Conservation (phyloP, 139 green algal species). For the Klebsormidium nitens region DNA sequence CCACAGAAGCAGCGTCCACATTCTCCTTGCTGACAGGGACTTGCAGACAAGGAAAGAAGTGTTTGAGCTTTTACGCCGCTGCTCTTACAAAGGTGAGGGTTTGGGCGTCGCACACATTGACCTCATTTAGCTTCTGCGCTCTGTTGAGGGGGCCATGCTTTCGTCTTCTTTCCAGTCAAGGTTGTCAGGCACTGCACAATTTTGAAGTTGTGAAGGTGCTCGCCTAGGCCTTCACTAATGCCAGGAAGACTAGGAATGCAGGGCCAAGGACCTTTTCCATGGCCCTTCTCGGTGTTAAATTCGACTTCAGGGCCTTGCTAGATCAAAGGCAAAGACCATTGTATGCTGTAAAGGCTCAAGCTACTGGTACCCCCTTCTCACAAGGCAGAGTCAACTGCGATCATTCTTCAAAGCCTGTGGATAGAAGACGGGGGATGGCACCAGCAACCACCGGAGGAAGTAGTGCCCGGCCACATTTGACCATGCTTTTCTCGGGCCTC, state of each 20-base stretch:
- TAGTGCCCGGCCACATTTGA: neutral
- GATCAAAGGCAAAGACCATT: neutral
- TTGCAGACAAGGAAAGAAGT: slow-evolving; percentile 10
- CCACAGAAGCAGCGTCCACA: slow-evolving; percentile 22
- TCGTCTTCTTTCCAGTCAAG: neutral
- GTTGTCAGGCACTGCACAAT: neutral
- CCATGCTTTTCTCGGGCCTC: neutral
- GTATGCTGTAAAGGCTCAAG: neutral
- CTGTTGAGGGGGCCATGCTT: neutral
- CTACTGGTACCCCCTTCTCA: neutral
- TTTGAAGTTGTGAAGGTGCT: neutral
- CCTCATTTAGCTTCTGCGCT: too few species aligned
- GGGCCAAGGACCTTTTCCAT: too few species aligned
- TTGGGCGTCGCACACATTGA: neutral
- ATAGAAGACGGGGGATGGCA: too few species aligned
- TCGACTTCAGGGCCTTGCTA: too few species aligned
- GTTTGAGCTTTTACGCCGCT: slow-evolving; percentile 13
- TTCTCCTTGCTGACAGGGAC: slow-evolving; percentile 18
- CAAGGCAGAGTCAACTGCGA: slow-evolving; percentile 4
- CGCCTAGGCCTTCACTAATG: neutral
- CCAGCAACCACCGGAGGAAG: neutral
- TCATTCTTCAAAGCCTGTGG: too few species aligned
- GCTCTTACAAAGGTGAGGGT: slow-evolving; percentile 18
- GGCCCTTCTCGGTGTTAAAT: too few species aligned
- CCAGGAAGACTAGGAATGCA: neutral